phyloP scores from a whole-genome alignment of 2,329 filamentous ascomycete genomes.

The Metarhizium brunneum region DNA sequence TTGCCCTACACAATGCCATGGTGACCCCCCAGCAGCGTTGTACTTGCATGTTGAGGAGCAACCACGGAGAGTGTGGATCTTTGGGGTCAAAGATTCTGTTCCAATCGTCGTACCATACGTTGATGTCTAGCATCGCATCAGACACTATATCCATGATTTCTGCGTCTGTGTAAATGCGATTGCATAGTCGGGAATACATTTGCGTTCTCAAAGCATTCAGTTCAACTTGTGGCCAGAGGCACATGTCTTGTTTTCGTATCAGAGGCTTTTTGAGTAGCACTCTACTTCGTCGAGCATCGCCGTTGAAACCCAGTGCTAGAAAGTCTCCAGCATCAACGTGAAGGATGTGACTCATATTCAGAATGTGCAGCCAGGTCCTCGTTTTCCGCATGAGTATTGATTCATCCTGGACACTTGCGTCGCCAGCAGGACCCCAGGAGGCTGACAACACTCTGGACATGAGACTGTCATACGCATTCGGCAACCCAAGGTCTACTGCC shows the following conservation, averaged over 20 bases:
- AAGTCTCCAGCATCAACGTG: slow-evolving; percentile 27
- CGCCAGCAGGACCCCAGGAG: background rate
- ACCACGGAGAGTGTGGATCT: slow-evolving; percentile 16
- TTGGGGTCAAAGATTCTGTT: slow-evolving; percentile 17
- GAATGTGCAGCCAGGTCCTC: slow-evolving; percentile 42
- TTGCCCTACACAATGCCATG: slow-evolving; percentile 40
- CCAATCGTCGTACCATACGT: slow-evolving; percentile 36
- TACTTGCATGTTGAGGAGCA: slow-evolving; percentile 36
- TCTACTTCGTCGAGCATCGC: slow-evolving; percentile 35
- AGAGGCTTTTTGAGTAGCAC: slow-evolving; percentile 32
- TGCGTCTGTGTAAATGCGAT: slow-evolving; percentile 17
- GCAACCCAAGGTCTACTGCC: slow-evolving; percentile 37
- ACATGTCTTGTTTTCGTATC: slow-evolving; percentile 37
- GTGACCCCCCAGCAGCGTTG: slow-evolving; percentile 45
- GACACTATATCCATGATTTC: slow-evolving; percentile 29
- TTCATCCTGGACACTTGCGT: slow-evolving; percentile 11
- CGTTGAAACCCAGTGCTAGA: slow-evolving; percentile 21
- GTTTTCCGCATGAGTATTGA: slow-evolving; percentile 26
- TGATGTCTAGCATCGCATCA: slow-evolving; percentile 36
- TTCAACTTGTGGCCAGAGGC: slow-evolving; percentile 43
- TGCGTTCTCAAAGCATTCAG: slow-evolving; percentile 21
- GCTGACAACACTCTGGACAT: slow-evolving; percentile 7
- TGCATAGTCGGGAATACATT: slow-evolving; percentile 25
- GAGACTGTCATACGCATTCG: slow-evolving; percentile 31
- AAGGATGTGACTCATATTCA: slow-evolving; percentile 42